These are phyloP conservation scores for Turritis glabra DNA, from an alignment of 345 rosid species.

Conservation along the genomic window DNA sequence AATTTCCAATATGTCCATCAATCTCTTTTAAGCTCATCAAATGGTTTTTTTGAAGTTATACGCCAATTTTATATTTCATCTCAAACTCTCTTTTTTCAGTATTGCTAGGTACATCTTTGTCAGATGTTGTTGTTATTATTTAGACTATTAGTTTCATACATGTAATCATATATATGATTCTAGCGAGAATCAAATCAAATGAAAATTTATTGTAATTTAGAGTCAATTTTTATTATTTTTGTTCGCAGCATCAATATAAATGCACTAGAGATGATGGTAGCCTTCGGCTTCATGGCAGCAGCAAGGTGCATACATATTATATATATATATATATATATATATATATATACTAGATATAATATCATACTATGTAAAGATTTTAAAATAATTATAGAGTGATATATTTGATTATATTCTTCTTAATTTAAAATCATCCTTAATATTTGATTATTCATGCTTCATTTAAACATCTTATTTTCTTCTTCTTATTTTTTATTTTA, in stretches of 20 bases:
- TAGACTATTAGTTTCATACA: neutral
- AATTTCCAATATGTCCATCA: neutral
- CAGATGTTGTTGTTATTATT: neutral
- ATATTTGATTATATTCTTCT: neutral
- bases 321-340: too few relatives aligned
- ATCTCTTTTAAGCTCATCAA: neutral
- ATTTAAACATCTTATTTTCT: neutral
- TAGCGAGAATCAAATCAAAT: neutral
- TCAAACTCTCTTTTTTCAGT: neutral
- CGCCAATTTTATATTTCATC: neutral
- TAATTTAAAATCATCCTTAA: neutral
- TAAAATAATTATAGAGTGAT: neutral
- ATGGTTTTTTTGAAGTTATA: neutral
- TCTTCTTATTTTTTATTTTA: neutral
- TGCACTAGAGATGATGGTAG: slow-evolving; percentile 79
- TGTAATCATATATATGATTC: neutral
- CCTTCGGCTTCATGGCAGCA: slow-evolving; percentile 72
- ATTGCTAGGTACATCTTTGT: neutral
- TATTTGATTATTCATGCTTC: neutral
- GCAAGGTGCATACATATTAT: slow-evolving; percentile 18
- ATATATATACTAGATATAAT: neutral
- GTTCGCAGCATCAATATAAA: slow-evolving; percentile 66
- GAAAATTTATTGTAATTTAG: neutral
- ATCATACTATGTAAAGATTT: too few relatives aligned
- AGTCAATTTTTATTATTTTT: neutral